Conservation (phyloP, 805 yeast species). For the Blastobotrys robertii region DNA sequence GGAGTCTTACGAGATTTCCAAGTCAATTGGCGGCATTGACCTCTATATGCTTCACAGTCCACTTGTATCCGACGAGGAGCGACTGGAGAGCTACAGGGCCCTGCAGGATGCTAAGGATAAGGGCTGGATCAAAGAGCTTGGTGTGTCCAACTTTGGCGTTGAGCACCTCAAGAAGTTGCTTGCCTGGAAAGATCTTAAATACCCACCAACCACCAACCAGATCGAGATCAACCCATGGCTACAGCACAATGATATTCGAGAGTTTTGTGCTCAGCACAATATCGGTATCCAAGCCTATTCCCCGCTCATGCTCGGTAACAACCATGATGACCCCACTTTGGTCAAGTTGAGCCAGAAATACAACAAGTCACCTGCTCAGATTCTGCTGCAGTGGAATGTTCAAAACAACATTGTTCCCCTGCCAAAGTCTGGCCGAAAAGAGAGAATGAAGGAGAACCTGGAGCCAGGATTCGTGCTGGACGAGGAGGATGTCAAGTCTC, state of each 20-base stretch:
- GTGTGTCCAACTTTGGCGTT: slow-evolving; percentile 55
- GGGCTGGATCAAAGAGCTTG: slow-evolving; percentile 44
- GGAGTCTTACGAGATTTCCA: slow-evolving; percentile 42
- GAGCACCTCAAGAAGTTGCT: slow-evolving; percentile 46
- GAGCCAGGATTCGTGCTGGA: slow-evolving; percentile 43
- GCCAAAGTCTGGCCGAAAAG: slow-evolving; percentile 48
- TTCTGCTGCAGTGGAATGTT: slow-evolving; percentile 64
- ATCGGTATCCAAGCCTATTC: slow-evolving; percentile 58
- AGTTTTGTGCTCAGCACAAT: slow-evolving; percentile 42
- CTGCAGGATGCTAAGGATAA: slow-evolving; percentile 43
- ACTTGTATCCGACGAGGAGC: slow-evolving; percentile 12
- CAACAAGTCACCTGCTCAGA: slow-evolving; percentile 46
- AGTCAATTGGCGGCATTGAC: slow-evolving; percentile 50
- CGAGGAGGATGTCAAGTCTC: slow-evolving; percentile 32
- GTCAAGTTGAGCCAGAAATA: slow-evolving; percentile 39
- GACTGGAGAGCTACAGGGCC: slow-evolving; percentile 45
- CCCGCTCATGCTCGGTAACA: slow-evolving; percentile 57
- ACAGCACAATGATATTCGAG: slow-evolving; percentile 49
- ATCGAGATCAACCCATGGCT: slow-evolving; percentile 84
- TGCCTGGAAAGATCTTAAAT: slow-evolving; percentile 35
- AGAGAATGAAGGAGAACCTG: slow-evolving; percentile 44
- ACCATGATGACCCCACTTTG: slow-evolving; percentile 43
- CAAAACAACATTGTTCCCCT: slow-evolving; percentile 63
- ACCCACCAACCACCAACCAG: slow-evolving; percentile 65
- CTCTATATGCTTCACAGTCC: slow-evolving; percentile 58